Evolutionary conservation across 441 rosid species (phyloP).

Genomic region (Erodium chrysanthum): DNA sequence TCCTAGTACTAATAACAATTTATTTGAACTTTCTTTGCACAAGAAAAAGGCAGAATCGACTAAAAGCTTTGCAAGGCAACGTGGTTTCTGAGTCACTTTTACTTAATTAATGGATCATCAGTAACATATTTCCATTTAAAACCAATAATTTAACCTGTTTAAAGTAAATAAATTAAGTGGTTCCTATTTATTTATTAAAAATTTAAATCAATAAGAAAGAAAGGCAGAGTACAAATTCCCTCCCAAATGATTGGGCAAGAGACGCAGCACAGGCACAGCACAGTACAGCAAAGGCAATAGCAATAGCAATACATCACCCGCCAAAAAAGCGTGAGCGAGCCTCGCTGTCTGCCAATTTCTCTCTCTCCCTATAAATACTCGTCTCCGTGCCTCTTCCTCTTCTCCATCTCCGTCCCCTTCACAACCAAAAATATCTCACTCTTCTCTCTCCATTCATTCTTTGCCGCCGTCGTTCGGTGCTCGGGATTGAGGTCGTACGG

Average conservation of each 20-base stretch:
- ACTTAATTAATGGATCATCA: too few species aligned
- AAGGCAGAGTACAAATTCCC: constrained; percentile 1
- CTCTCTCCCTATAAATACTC: background rate
- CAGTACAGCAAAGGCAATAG: too few species aligned
- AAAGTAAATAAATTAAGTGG: background rate
- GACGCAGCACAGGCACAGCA: background rate
- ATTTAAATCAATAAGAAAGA: background rate
- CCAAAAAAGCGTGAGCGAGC: constrained; percentile 2
- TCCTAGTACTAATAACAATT: too few species aligned
- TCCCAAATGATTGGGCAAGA: constrained; percentile 8
- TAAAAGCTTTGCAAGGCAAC: too few species aligned
- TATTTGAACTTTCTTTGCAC: too few species aligned
- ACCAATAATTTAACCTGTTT: too few species aligned
- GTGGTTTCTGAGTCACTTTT: too few species aligned
- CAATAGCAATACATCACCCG: constrained; percentile 1
- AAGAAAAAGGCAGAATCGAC: too few species aligned
- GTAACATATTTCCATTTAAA: too few species aligned
- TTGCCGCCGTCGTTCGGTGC: background rate
- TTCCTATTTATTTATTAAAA: background rate
- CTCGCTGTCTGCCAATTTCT: constrained; percentile 1
- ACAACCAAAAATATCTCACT: background rate
- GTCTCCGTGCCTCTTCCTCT: constrained; percentile 3
- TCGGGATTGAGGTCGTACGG: background rate
- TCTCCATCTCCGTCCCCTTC: background rate
- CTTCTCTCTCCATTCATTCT: background rate